Evolutionary conservation across 352 stramenopile genomes (phyloP).

Genomic region (Globisporangium rhizosaccharum): DNA sequence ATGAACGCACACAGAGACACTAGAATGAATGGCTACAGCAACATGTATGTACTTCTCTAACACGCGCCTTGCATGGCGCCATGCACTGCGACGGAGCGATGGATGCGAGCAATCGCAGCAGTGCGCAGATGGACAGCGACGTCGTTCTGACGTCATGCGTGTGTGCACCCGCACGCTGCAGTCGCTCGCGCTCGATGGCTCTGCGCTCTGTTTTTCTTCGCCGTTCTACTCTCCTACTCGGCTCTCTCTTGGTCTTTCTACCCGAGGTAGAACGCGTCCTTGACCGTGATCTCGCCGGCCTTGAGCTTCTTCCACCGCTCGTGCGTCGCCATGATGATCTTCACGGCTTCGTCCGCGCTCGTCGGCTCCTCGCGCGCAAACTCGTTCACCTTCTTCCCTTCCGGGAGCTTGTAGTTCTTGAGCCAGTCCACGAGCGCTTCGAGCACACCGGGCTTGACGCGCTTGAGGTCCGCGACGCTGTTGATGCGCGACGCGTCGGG

Average conservation of each 20-base stretch:
- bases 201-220: background rate
- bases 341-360: slow-evolving; percentile 40
- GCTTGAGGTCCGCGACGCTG: slow-evolving; percentile 87
- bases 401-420: slow-evolving; percentile 98
- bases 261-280: slow-evolving; percentile 64
- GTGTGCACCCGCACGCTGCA: too few relatives aligned
- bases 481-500: slow-evolving; percentile 82
- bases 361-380: slow-evolving; percentile 81
- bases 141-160: too few relatives aligned
- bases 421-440: slow-evolving; percentile 93
- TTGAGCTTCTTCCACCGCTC: slow-evolving; percentile 70
- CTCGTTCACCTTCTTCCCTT: slow-evolving; percentile 94
- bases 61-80: too few relatives aligned
- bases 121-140: slow-evolving; percentile 1
- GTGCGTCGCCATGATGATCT: slow-evolving; percentile 66
- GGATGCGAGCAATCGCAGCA: background rate
- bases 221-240: background rate
- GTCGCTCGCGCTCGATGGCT: background rate
- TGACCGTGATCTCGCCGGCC: slow-evolving; percentile 45
- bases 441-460: slow-evolving; percentile 88
- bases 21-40: too few relatives aligned
- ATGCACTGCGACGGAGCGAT: background rate
- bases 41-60: background rate
- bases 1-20: too few relatives aligned
- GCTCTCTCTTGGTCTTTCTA: slow-evolving; percentile 5